Evolutionary conservation across 2,329 filamentous ascomycete genomes (phyloP).

Genomic region (Aspergillus latus): DNA sequence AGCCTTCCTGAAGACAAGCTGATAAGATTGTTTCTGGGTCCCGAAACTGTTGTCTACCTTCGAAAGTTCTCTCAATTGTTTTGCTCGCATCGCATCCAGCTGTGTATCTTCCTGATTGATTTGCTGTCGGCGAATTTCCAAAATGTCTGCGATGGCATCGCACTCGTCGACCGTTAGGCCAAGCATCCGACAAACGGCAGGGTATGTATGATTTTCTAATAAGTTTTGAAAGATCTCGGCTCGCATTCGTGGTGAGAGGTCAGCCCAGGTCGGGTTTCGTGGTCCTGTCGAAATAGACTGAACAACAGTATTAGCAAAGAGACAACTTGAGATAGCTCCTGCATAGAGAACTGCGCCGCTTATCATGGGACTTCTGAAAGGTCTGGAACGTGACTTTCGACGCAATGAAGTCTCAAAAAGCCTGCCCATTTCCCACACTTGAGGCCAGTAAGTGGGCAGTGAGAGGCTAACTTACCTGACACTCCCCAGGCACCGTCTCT

Average conservation of each 20-base stretch:
- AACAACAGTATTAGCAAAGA: background rate
- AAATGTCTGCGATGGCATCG: constrained; percentile 18
- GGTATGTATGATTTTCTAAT: constrained; percentile 23
- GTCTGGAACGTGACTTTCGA: too few relatives aligned
- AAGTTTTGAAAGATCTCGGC: constrained; percentile 40
- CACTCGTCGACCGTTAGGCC: constrained; percentile 27
- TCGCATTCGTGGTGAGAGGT: constrained; percentile 33
- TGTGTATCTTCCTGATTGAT: constrained; percentile 29
- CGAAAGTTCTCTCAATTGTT: constrained; percentile 35
- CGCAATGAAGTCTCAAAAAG: too few relatives aligned
- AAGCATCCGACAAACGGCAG: constrained; percentile 25
- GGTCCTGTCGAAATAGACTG: background rate
- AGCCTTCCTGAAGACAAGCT: constrained; percentile 30
- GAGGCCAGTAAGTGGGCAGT: too few relatives aligned
- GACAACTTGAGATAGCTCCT: too few relatives aligned
- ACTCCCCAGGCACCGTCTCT: constrained; percentile 1
- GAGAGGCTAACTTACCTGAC: constrained; percentile 8
- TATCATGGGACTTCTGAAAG: too few relatives aligned
- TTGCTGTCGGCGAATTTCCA: constrained; percentile 28
- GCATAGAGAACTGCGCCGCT: too few relatives aligned
- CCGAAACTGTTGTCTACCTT: constrained; percentile 34
- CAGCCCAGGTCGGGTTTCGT: constrained; percentile 6
- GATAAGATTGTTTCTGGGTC: constrained; percentile 24
- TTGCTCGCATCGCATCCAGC: constrained; percentile 35
- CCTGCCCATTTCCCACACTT: too few relatives aligned